phyloP scores from a whole-genome alignment of 371 early-diverging fungal species.

The Parasitella parasitica region DNA sequence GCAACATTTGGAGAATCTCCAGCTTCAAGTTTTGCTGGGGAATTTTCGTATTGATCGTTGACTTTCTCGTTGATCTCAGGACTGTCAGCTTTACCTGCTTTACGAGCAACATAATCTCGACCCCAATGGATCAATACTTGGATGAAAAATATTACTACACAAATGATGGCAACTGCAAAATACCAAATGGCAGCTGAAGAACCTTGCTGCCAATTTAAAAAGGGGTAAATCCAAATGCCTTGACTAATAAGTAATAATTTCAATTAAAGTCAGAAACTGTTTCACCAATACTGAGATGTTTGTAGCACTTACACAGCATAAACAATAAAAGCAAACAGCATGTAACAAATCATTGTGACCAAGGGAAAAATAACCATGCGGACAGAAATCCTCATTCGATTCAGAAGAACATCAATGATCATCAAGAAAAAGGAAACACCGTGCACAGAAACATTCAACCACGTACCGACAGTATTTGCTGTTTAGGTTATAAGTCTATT shows the following conservation, averaged over 20 bases:
- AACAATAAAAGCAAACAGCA: constrained; percentile 53
- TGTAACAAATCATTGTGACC: constrained; percentile 43
- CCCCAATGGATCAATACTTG: constrained; percentile 41
- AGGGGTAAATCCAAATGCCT: constrained; percentile 52
- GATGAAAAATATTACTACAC: constrained; percentile 41
- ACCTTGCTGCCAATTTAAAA: constrained; percentile 55
- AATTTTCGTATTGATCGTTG: neutral
- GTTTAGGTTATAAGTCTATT: too few relatives aligned
- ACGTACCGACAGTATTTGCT: constrained; percentile 17
- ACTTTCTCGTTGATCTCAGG: neutral
- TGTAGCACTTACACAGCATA: constrained; percentile 32
- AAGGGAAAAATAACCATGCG: constrained; percentile 41
- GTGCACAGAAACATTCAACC: constrained; percentile 54
- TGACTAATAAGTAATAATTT: constrained; percentile 12
- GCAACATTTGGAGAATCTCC: neutral
- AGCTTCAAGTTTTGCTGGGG: neutral
- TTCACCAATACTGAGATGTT: neutral
- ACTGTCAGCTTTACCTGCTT: neutral
- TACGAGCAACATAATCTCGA: constrained; percentile 35
- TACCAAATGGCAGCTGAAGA: constrained; percentile 44
- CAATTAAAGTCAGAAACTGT: neutral
- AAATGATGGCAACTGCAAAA: constrained; percentile 37
- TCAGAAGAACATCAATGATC: constrained; percentile 53
- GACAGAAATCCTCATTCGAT: constrained; percentile 43
- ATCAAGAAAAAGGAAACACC: constrained; percentile 52